phyloP scores from a whole-genome alignment of 176 grass and related monocot species.

The Panicum miliaceum region DNA sequence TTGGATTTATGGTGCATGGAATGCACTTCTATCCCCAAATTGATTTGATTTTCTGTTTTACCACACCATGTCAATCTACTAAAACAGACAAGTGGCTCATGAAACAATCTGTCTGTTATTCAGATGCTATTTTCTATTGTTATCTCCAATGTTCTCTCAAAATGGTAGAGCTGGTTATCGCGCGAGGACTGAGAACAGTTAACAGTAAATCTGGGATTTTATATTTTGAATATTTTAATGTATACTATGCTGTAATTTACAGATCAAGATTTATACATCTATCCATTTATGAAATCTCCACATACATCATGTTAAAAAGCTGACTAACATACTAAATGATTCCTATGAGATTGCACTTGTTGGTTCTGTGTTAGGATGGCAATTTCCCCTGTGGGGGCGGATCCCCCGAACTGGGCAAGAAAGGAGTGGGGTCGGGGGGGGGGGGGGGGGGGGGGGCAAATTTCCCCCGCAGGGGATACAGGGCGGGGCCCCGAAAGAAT shows the following conservation, averaged over 20 bases:
- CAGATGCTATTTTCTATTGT: conserved; percentile 19
- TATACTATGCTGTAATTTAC: conserved; percentile 2
- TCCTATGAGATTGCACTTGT: background rate
- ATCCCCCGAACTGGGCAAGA: no score
- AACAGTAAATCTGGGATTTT: background rate
- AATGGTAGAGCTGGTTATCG: background rate
- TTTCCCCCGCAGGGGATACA: no score
- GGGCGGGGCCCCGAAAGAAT: no score
- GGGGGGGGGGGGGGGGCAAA: no score
- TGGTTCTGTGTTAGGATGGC: background rate
- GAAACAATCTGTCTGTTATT: background rate
- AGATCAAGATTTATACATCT: background rate
- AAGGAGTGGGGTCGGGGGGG: no score
- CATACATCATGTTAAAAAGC: background rate
- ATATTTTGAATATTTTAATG: background rate
- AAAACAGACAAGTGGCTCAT: background rate
- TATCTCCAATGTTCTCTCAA: background rate
- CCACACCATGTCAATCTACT: background rate
- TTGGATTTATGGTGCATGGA: background rate
- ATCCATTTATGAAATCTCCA: background rate
- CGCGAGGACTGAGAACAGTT: background rate
- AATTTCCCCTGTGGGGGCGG: no score
- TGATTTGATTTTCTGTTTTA: background rate
- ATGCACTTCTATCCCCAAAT: conserved; percentile 1
- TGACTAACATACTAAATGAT: background rate